Evolutionary conservation across 2,329 filamentous ascomycete genomes (phyloP).

Genomic region (Epichloe scottii): DNA sequence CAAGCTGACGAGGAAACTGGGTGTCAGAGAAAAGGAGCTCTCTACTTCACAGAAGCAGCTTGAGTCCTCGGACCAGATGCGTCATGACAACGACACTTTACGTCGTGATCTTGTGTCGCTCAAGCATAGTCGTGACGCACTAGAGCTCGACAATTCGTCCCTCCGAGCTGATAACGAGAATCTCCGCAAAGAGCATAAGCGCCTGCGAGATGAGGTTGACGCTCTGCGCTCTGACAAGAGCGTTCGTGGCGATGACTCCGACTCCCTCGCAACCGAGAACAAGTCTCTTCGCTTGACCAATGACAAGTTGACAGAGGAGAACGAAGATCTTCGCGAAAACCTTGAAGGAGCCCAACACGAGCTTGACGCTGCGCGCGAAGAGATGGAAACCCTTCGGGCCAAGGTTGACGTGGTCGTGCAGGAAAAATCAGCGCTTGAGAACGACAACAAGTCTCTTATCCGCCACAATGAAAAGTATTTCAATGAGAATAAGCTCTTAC

Average conservation of each 20-base stretch:
- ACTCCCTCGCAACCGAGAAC: slow-evolving; percentile 31
- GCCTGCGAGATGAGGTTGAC: slow-evolving; percentile 26
- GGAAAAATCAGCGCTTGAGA: slow-evolving; percentile 32
- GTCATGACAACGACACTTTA: slow-evolving; percentile 25
- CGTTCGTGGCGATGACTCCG: slow-evolving; percentile 23
- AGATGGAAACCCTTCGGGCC: slow-evolving; percentile 26
- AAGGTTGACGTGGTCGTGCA: slow-evolving; percentile 26
- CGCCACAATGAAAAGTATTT: slow-evolving; percentile 44
- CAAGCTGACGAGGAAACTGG: slow-evolving; percentile 31
- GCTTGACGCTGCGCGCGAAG: slow-evolving; percentile 26
- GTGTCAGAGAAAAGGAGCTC: slow-evolving; percentile 28
- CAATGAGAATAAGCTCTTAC: slow-evolving; percentile 37
- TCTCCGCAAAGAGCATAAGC: slow-evolving; percentile 22
- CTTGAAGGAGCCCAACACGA: slow-evolving; percentile 28
- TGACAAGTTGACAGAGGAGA: slow-evolving; percentile 28
- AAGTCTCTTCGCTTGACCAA: slow-evolving; percentile 30
- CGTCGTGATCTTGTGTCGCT: slow-evolving; percentile 28
- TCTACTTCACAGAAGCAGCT: slow-evolving; percentile 29
- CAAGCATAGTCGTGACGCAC: slow-evolving; percentile 23
- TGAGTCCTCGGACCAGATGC: slow-evolving; percentile 27
- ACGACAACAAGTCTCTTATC: slow-evolving; percentile 40
- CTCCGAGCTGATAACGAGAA: slow-evolving; percentile 29
- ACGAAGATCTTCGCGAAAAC: slow-evolving; percentile 30
- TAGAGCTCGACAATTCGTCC: slow-evolving; percentile 29
- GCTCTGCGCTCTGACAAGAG: slow-evolving; percentile 28